Conservation (phyloP, 2,329 filamentous ascomycete species). For the Venturia carpophila region DNA sequence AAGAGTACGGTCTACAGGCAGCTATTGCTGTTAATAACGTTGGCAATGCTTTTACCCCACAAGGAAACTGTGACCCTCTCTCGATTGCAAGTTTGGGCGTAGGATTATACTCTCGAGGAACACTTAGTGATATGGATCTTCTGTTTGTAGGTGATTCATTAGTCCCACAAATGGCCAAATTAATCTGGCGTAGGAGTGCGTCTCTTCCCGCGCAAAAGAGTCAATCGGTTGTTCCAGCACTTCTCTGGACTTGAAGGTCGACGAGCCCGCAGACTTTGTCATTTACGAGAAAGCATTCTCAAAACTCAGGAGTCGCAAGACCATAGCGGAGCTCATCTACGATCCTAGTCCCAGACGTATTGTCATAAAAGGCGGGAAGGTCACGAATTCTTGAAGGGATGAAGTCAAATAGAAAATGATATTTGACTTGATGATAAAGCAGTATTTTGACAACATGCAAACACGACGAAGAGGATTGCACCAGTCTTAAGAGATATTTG, state of each 20-base stretch:
- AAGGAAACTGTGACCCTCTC: constrained; percentile 59
- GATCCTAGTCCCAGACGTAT: constrained; percentile 24
- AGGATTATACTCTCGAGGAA: constrained; percentile 60
- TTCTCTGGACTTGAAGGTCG: constrained; percentile 28
- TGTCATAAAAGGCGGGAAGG: constrained; percentile 15
- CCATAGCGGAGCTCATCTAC: constrained; percentile 39
- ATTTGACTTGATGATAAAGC: neutral
- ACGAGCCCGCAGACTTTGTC: constrained; percentile 37
- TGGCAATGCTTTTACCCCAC: constrained; percentile 66
- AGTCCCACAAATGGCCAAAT: neutral
- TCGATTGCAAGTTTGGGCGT: constrained; percentile 55
- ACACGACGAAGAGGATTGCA: neutral
- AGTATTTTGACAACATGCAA: neutral
- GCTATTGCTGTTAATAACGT: constrained; percentile 64
- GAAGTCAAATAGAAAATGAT: neutral
- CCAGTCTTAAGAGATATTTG: neutral
- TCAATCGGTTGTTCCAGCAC: constrained; percentile 34
- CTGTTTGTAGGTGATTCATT: constrained; percentile 43
- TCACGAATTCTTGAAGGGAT: constrained; percentile 12
- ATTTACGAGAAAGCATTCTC: constrained; percentile 33
- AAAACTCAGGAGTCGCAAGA: constrained; percentile 36
- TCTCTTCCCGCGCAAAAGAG: constrained; percentile 38
- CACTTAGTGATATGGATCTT: constrained; percentile 48
- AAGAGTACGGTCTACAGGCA: constrained; percentile 48
- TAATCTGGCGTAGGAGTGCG: constrained; percentile 35